Evolutionary conservation across 2,329 filamentous ascomycete species (phyloP), one percentile per base, ranked within the genome.

Genomic region (Apiospora pterosperma): DNA sequence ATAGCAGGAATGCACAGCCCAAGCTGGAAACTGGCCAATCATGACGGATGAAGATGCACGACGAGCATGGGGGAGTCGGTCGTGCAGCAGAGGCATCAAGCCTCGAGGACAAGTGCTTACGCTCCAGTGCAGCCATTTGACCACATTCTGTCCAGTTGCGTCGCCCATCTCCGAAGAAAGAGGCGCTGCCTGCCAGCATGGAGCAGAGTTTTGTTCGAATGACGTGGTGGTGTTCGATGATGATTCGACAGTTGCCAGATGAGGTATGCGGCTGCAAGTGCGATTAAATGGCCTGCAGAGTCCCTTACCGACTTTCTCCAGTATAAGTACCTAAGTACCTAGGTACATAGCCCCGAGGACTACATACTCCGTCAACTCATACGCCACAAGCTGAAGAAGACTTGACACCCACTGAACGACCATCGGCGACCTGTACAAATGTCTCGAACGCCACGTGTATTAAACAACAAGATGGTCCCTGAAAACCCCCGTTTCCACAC

Each of bases 101-200:
- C 44, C 44, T 52, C 44, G 48, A 55, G 16, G 0, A n/a, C 48
- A 55, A 55, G 48, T 55, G 48, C 48, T 55, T 34, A 55, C 48
- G 28, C 48, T 31, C 28, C 16, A 23, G 28, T 48, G 42, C 42
- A 48, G 42, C 42, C 42, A 14, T 28, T 48, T 14, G 23, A 16
- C 42, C 42, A 21, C 10, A 48, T 48, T 34, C 48, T 55, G 48
- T 28, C 48, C 48, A n/a, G 48, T 55, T 55, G 48, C 48, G 34
- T 55, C 48, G 48, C 48, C 25, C 48, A 55, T 55, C 48, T 55
- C 48, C 48, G 48, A 55, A 55, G 48, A 55, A 55, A 55, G 48
- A 55, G 48, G 28, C 28, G 48, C 23, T 31, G 44, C 8, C 41
- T 25, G 21, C 41, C 44, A 28, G 7, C 44, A n/a, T 16, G 14